phyloP scores from a whole-genome alignment of 2,329 filamentous ascomycete species.

The Ascochyta clinopodiicola region DNA sequence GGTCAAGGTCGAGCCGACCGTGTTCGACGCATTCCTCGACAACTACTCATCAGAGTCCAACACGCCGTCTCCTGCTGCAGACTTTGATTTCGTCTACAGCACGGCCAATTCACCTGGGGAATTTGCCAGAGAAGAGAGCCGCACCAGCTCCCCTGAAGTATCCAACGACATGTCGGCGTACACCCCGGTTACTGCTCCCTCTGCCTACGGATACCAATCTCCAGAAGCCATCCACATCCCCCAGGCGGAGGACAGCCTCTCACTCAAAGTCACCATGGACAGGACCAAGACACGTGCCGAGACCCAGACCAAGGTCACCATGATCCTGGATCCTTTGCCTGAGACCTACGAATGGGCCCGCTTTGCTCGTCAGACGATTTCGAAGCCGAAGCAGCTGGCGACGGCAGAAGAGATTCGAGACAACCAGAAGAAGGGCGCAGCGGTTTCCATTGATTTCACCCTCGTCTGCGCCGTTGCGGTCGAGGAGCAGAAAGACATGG shows the following conservation, averaged over 20 bases:
- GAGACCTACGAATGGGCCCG: slow-evolving; percentile 79
- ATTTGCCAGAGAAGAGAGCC: slow-evolving; percentile 37
- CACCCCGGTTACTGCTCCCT: slow-evolving; percentile 11
- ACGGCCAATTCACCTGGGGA: slow-evolving; percentile 42
- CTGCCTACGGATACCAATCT: slow-evolving; percentile 23
- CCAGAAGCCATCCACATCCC: slow-evolving; percentile 39
- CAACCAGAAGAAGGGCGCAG: slow-evolving; percentile 71
- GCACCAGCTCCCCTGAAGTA: slow-evolving; percentile 40
- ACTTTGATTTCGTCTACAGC: slow-evolving; percentile 40
- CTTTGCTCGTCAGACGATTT: slow-evolving; percentile 87
- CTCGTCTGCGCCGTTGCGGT: slow-evolving; percentile 93
- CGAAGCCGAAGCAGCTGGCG: slow-evolving; percentile 87
- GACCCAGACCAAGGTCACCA: slow-evolving; percentile 89
- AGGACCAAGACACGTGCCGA: slow-evolving; percentile 85
- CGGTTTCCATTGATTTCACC: slow-evolving; percentile 34
- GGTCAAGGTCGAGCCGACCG: slow-evolving; percentile 19
- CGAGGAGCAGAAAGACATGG: slow-evolving; percentile 70
- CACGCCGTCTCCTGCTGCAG: slow-evolving; percentile 37
- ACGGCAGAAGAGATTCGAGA: slow-evolving; percentile 74
- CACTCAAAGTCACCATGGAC: slow-evolving; percentile 35
- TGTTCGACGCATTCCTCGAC: slow-evolving; percentile 26
- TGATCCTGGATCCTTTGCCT: slow-evolving; percentile 79
- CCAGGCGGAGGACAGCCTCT: slow-evolving; percentile 29
- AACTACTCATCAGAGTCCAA: slow-evolving; percentile 34
- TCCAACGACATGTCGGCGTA: slow-evolving; percentile 27